These are phyloP conservation scores for Hyphochytrium catenoides DNA, from an alignment of 352 stramenopile genomes.

Conservation along the genomic window DNA sequence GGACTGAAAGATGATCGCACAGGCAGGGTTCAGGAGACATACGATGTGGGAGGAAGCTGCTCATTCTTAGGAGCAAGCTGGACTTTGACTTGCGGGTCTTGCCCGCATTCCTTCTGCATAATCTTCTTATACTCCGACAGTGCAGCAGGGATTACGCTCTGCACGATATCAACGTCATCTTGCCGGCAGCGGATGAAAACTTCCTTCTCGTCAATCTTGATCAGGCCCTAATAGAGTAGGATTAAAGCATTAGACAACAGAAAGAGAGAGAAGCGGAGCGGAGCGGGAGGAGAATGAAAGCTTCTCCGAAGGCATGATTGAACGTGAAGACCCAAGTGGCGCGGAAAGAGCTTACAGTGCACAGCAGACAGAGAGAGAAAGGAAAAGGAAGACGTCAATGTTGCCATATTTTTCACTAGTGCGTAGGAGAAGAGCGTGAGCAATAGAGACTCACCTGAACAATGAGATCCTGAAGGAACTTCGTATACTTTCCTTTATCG, in stretches of 20 bases:
- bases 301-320: too few relatives aligned
- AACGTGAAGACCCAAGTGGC: too few relatives aligned
- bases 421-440: neutral
- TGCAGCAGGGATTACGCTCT: constrained; percentile 61
- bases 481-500: constrained; percentile 68
- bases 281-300: too few relatives aligned
- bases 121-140: constrained; percentile 47
- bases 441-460: constrained; percentile 32
- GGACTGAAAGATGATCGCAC: neutral
- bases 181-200: constrained; percentile 71
- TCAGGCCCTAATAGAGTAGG: constrained; percentile 74
- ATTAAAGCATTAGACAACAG: too few relatives aligned
- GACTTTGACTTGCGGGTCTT: constrained; percentile 72
- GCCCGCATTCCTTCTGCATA: constrained; percentile 66
- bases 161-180: constrained; percentile 64
- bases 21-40: too few relatives aligned
- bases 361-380: neutral
- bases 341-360: too few relatives aligned
- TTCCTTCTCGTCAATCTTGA: constrained; percentile 92
- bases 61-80: constrained; percentile 57
- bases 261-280: too few relatives aligned
- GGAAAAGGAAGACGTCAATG: neutral
- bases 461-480: constrained; percentile 84
- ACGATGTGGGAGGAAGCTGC: constrained; percentile 49
- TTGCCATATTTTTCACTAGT: neutral